phyloP scores from a whole-genome alignment of 2,329 filamentous ascomycete species.

The Parastagonospora nodorum region DNA sequence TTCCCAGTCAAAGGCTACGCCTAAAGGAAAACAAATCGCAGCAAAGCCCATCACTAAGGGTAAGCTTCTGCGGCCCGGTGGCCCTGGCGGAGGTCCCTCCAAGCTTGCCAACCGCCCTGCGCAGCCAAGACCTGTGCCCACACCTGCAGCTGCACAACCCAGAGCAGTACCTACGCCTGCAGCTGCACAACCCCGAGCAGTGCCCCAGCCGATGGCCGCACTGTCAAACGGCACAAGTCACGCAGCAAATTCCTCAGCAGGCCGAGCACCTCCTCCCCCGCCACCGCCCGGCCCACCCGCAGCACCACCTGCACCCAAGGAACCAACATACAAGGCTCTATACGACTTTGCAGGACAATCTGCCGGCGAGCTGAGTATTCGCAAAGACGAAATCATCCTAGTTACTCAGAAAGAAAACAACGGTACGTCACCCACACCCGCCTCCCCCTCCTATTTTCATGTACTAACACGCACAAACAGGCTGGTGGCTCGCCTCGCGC shows the following conservation, averaged over 20 bases:
- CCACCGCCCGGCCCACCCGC: slow-evolving; percentile 69
- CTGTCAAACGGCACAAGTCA: slow-evolving; percentile 54
- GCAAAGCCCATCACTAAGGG: slow-evolving; percentile 91
- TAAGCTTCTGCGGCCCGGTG: slow-evolving; percentile 88
- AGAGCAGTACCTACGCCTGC: slow-evolving; percentile 56
- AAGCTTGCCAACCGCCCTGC: slow-evolving; percentile 64
- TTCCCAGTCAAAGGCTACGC: slow-evolving; percentile 82
- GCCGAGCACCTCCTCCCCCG: slow-evolving; percentile 53
- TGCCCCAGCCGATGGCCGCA: slow-evolving; percentile 62
- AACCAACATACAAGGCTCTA: slow-evolving; percentile 83
- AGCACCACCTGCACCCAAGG: slow-evolving; percentile 63
- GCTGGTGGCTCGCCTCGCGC: slow-evolving; percentile 94
- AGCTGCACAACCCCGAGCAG: slow-evolving; percentile 51
- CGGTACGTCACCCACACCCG: slow-evolving; percentile 65
- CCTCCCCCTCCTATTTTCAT: not conserved
- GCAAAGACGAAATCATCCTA: slow-evolving; percentile 79
- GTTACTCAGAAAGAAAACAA: slow-evolving; percentile 95
- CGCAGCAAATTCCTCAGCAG: slow-evolving; percentile 46
- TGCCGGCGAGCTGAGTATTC: slow-evolving; percentile 82
- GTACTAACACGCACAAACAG: slow-evolving; percentile 54
- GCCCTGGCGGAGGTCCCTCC: slow-evolving; percentile 80
- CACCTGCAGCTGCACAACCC: slow-evolving; percentile 44
- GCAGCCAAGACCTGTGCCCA: slow-evolving; percentile 41
- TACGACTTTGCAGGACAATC: slow-evolving; percentile 90
- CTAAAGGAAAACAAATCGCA: slow-evolving; percentile 82